These are phyloP conservation scores for Mimosa bimucronata DNA, from an alignment of 306 rosid species.

Conservation along the genomic window DNA sequence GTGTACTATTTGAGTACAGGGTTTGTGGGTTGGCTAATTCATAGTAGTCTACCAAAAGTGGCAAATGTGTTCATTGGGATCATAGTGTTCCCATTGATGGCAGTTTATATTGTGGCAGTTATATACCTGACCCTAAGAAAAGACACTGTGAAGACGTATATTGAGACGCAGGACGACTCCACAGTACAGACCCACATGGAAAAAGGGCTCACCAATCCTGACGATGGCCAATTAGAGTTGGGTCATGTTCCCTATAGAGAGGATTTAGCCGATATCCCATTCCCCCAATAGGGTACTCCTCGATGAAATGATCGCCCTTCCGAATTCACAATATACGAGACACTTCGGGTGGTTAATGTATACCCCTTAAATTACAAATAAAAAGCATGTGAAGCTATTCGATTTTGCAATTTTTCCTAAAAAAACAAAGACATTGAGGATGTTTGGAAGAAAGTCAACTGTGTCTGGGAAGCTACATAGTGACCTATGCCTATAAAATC, in stretches of 20 bases:
- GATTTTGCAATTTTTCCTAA: background rate
- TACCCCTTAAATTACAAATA: too few species aligned
- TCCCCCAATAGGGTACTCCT: slow-evolving; percentile 44
- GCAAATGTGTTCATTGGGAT: slow-evolving; percentile 72
- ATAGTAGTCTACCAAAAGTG: slow-evolving; percentile 58
- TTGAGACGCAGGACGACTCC: slow-evolving; percentile 49
- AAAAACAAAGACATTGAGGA: background rate
- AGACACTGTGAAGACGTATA: slow-evolving; percentile 59
- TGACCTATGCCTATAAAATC: background rate
- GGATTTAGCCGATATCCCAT: slow-evolving; percentile 64
- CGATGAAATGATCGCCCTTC: background rate
- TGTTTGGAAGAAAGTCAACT: background rate
- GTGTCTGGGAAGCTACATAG: background rate
- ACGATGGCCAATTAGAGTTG: slow-evolving; percentile 37
- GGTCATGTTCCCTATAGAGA: slow-evolving; percentile 56
- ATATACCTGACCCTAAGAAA: slow-evolving; percentile 69
- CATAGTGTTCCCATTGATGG: slow-evolving; percentile 80
- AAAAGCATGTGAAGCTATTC: background rate
- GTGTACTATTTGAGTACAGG: slow-evolving; percentile 72
- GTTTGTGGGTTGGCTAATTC: slow-evolving; percentile 87
- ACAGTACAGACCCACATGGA: slow-evolving; percentile 60
- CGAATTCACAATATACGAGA: too few species aligned
- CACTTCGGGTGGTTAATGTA: too few species aligned
- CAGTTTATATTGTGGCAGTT: slow-evolving; percentile 55
- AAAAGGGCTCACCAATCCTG: slow-evolving; percentile 41